Conservation (phyloP, 768 basidiomycete genomes). For the Tylopilus rubrobrunneus region DNA sequence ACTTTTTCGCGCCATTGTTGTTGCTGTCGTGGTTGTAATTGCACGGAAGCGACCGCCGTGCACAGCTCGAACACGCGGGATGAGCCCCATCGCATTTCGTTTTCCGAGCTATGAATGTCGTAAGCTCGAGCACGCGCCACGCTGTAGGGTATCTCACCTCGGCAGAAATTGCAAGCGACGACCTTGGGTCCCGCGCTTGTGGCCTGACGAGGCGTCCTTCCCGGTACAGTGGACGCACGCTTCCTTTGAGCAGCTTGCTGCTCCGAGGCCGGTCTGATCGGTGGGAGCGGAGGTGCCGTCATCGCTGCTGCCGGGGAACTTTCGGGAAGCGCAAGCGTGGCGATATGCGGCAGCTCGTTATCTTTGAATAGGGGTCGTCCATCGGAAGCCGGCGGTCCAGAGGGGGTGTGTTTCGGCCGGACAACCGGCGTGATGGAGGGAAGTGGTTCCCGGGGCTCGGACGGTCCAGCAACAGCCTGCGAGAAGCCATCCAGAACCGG, state of each 20-base stretch:
- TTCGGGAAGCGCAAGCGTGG: conserved; percentile 61
- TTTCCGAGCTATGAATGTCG: conserved; percentile 60
- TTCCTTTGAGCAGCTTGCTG: conserved; percentile 66
- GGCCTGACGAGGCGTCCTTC: conserved; percentile 52
- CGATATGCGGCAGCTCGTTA: conserved; percentile 68
- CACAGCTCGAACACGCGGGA: conserved; percentile 80
- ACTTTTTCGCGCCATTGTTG: conserved; percentile 32
- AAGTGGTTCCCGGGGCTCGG: conserved; percentile 45
- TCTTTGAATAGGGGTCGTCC: conserved; percentile 51
- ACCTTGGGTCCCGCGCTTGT: conserved; percentile 79
- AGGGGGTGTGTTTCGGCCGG: conserved; percentile 27
- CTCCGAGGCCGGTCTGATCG: conserved; percentile 62
- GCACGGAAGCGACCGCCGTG: conserved; percentile 70
- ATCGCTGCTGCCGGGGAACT: conserved; percentile 51
- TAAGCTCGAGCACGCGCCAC: conserved; percentile 5
- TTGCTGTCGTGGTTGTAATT: conserved; percentile 71
- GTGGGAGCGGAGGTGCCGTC: conserved; percentile 62
- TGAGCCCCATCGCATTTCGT: conserved; percentile 88
- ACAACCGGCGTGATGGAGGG: conserved; percentile 34
- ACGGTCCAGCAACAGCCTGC: conserved; percentile 28
- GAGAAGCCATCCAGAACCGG: conserved; percentile 31
- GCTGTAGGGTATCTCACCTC: conserved; percentile 49
- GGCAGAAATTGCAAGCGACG: conserved; percentile 85
- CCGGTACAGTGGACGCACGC: conserved; percentile 66
- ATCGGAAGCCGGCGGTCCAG: conserved; percentile 23